phyloP scores from a whole-genome alignment of 139 green algal genomes.

The Microglena sp. region DNA sequence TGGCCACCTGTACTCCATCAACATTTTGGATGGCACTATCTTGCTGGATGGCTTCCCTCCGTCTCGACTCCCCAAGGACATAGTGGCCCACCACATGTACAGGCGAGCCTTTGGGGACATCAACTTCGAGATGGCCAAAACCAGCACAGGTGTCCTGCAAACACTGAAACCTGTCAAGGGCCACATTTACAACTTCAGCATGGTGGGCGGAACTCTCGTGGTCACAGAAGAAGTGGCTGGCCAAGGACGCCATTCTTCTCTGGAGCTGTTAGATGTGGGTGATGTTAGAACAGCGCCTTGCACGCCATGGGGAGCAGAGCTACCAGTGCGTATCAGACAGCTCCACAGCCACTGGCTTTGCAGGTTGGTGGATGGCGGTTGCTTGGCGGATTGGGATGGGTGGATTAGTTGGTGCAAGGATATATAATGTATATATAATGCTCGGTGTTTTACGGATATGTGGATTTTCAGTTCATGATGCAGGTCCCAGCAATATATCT shows the following conservation, averaged over 20 bases:
- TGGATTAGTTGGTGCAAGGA: neutral
- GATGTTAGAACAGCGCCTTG: constrained; percentile 8
- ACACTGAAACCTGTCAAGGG: constrained; percentile 9
- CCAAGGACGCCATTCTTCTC: too few species aligned
- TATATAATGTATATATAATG: too few species aligned
- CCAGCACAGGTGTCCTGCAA: constrained; percentile 13
- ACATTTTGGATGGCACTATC: constrained; percentile 33
- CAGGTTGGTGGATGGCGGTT: constrained; percentile 18
- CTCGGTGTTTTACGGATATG: too few species aligned
- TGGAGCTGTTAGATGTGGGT: constrained; percentile 35
- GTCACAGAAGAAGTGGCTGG: too few species aligned
- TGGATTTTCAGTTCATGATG: too few species aligned
- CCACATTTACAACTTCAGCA: constrained; percentile 5
- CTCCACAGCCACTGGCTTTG: constrained; percentile 43
- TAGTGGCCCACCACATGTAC: constrained; percentile 34
- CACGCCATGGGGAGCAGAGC: constrained; percentile 18
- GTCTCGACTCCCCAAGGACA: neutral
- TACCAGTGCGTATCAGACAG: constrained; percentile 27
- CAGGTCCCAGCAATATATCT: too few species aligned
- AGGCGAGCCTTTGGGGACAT: constrained; percentile 27
- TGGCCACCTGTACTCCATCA: constrained; percentile 34
- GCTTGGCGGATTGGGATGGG: too few species aligned
- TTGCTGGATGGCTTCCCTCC: constrained; percentile 20
- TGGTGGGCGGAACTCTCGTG: neutral
- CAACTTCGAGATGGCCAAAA: constrained; percentile 35